A percentile compares a stretch with the other conserved stretches of the same genome.
Evolutionary conservation across 495 filamentous ascomycete species (phyloP).

Genomic region (Lasiosphaeria hispida): DNA sequence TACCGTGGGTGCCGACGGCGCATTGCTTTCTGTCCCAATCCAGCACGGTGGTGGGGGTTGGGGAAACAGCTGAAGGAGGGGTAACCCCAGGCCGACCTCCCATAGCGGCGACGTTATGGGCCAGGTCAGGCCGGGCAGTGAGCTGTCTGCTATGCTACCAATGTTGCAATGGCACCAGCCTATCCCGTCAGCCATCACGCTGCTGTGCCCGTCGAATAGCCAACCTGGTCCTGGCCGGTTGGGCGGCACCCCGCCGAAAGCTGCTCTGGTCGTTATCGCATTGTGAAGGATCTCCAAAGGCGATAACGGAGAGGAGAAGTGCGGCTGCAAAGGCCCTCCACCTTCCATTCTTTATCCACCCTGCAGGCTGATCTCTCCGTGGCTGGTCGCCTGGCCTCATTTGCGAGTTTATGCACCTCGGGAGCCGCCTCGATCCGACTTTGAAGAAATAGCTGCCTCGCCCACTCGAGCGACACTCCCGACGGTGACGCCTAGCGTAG

Average conservation of each 20-base stretch:
- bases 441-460: background rate
- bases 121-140: background rate
- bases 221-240: background rate
- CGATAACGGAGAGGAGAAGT: background rate
- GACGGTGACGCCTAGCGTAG: background rate
- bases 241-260: background rate
- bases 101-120: slow-evolving; percentile 7
- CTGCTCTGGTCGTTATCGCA: slow-evolving; percentile 8
- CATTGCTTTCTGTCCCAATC: background rate
- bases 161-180: background rate
- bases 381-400: background rate
- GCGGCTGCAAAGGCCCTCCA: background rate
- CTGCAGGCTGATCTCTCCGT: slow-evolving; percentile 17
- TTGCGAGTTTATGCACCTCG: slow-evolving; percentile 17
- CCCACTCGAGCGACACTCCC: background rate
- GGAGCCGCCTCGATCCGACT: background rate
- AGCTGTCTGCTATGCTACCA: slow-evolving; percentile 1
- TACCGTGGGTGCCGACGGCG: background rate
- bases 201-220: background rate
- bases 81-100: slow-evolving; percentile 1
- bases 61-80: slow-evolving; percentile 5
- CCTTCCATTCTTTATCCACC: slow-evolving; percentile 3
- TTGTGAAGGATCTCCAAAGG: background rate
- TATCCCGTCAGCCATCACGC: background rate
- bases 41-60: slow-evolving; percentile 7